These are phyloP conservation scores for Dissophora ornata DNA, from an alignment of 192 early-diverging fungal species.

Conservation along the genomic window DNA sequence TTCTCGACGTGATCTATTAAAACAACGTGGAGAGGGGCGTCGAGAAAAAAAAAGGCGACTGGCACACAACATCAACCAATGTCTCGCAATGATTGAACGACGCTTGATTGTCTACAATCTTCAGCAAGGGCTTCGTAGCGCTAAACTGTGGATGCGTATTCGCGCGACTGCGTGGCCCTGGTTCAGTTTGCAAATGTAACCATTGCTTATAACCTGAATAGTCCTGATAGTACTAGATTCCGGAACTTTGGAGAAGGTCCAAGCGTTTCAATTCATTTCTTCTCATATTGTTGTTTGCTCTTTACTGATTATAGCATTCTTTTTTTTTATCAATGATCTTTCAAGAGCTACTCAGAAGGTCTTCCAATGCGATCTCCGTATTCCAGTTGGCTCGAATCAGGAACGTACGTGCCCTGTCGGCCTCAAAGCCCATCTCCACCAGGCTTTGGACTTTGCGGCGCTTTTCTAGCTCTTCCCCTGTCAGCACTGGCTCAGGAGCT, in stretches of 20 bases:
- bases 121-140: too few species aligned
- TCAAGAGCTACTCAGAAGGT: conserved; percentile 22
- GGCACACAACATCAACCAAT: too few species aligned
- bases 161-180: too few species aligned
- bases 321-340: not conserved
- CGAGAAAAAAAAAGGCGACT: not conserved
- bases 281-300: not conserved
- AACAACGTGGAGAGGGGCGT: not conserved
- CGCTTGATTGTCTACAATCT: too few species aligned
- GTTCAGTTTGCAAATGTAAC: too few species aligned
- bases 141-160: too few species aligned
- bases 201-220: too few species aligned
- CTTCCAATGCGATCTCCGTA: conserved; percentile 38
- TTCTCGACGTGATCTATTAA: not conserved
- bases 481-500: conserved; percentile 24
- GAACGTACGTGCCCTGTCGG: conserved; percentile 33
- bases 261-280: too few species aligned
- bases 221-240: too few species aligned
- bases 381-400: conserved; percentile 47
- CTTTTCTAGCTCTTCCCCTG: conserved; percentile 36
- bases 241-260: too few species aligned
- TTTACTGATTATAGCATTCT: not conserved
- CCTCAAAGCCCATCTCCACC: conserved; percentile 47
- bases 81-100: too few species aligned
- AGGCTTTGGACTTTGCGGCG: conserved; percentile 42